phyloP scores from a whole-genome alignment of 257 asterid species.

The Jaltomata sinuosa region DNA sequence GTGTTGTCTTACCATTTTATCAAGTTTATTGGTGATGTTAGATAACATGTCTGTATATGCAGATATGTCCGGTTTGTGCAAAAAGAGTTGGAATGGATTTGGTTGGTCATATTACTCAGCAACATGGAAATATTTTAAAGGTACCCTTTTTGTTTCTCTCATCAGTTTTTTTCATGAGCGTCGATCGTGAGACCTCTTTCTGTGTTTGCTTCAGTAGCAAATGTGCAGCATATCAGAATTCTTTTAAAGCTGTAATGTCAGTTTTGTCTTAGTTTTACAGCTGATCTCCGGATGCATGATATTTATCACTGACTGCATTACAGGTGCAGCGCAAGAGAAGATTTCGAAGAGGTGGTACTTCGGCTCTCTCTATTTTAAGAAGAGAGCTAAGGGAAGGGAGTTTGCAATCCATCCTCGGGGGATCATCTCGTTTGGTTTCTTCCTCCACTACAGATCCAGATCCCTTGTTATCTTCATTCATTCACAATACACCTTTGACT shows the following conservation, averaged over 20 bases:
- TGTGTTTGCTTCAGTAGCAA: not conserved
- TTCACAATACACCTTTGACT: slow-evolving; percentile 37
- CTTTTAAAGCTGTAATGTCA: not conserved
- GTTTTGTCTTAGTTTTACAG: not conserved
- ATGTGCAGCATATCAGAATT: not conserved
- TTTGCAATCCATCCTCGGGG: slow-evolving; percentile 49
- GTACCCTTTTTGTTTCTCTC: not conserved
- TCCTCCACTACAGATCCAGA: slow-evolving; percentile 51
- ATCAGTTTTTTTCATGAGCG: not conserved
- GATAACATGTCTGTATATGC: not conserved
- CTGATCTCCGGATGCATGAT: no score
- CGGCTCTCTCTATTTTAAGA: slow-evolving; percentile 38
- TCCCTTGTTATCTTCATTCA: slow-evolving; percentile 64
- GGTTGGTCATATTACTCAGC: slow-evolving; percentile 7
- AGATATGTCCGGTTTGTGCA: slow-evolving; percentile 3
- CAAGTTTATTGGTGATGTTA: not conserved
- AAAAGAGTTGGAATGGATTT: not conserved
- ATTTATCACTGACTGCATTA: slow-evolving; percentile 36
- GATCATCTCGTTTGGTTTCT: slow-evolving; percentile 36
- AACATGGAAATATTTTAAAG: not conserved
- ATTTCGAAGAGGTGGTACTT: slow-evolving; percentile 40
- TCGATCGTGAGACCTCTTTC: not conserved
- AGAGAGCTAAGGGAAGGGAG: slow-evolving; percentile 65
- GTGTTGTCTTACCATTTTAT: not conserved
- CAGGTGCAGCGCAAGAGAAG: slow-evolving; percentile 75